Evolutionary conservation across 768 basidiomycete species (phyloP).

Genomic region (Amanita pseudoporphyria): DNA sequence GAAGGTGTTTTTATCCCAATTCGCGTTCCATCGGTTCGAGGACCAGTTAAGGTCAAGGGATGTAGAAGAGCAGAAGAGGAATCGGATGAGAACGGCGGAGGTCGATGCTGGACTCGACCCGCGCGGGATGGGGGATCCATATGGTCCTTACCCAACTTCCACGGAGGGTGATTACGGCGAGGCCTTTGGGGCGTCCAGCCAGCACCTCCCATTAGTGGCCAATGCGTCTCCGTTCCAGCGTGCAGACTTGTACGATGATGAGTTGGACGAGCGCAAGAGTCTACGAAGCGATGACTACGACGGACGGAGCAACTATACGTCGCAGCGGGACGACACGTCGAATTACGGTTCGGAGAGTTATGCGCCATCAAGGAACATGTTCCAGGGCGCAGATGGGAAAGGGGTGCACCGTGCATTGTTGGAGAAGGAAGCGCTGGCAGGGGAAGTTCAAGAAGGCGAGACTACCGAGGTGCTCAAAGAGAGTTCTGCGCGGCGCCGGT

Average conservation of each 20-base stretch:
- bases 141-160: conserved; percentile 60
- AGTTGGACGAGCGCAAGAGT: conserved; percentile 69
- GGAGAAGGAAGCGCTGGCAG: conserved; percentile 79
- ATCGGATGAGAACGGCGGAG: conserved; percentile 67
- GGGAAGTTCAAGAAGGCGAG: conserved; percentile 82
- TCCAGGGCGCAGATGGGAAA: conserved; percentile 67
- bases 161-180: conserved; percentile 29
- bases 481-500: conserved; percentile 67
- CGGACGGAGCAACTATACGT: conserved; percentile 67
- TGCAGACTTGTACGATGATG: conserved; percentile 65
- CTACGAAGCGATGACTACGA: conserved; percentile 74
- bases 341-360: conserved; percentile 90
- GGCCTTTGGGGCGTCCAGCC: conserved; percentile 50
- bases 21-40: conserved; percentile 81
- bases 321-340: conserved; percentile 70
- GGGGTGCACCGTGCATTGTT: conserved; percentile 21
- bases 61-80: conserved; percentile 79
- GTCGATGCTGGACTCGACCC: conserved; percentile 58
- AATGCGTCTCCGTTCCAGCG: conserved; percentile 80
- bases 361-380: conserved; percentile 94
- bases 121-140: conserved; percentile 50
- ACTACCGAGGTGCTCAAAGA: conserved; percentile 83
- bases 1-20: conserved; percentile 87
- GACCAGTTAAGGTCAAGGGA: conserved; percentile 78
- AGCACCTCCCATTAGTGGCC: conserved; percentile 74